Evolutionary conservation across 2,329 filamentous ascomycete genomes (phyloP), one percentile per base, ranked within the genome.

Genomic region (Davidsoniella virescens): DNA sequence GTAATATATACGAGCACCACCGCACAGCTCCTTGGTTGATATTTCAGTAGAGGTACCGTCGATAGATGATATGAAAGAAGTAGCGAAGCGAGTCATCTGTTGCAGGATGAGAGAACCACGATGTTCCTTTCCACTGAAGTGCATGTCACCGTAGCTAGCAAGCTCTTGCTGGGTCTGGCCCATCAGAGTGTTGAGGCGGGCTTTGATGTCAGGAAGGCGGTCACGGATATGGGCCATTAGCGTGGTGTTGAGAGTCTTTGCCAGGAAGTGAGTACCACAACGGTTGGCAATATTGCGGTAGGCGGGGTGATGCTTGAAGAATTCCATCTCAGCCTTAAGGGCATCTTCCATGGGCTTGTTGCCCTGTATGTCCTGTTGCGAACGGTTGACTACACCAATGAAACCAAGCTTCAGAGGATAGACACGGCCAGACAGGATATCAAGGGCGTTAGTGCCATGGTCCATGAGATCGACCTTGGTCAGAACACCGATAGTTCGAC

Each of bases 381-480:
- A 96, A 56, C 92, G 80, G 67, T 98, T 98, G 60, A 98, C 90
- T 14, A 96, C 88, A 54, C 92, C 92, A 58, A 98, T 96, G 63
- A 96, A 98, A 25, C 92, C 92, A 55, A 98, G 76, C 67, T 96
- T 98, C 58, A 98, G 65, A 7, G 92, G 92, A 64, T 98, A 98
- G 2, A 98, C 92, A 23, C 92, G 82, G 3, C 92, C 92, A 5
- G 90, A 93, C n/a, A 98, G 74, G 58, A 98, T 98, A 61, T 98
- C 92, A 58, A 98, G 73, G 14, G 92, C 92, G 61, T 98, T 96
- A 52, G 92, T 98, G 55, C 92, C 92, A 61, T 98, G 90, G 61
- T 98, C 92, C 92, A 98, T 98, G 52, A 98, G 70, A 63, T 98
- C 92, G 56, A 98, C 72, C 69, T 98, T 98, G 54, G 92, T 96